A percentile compares a stretch with the other conserved stretches of the same genome.
phyloP scores from a whole-genome alignment of 441 rosid genomes.

The Raphanus hybrid region DNA sequence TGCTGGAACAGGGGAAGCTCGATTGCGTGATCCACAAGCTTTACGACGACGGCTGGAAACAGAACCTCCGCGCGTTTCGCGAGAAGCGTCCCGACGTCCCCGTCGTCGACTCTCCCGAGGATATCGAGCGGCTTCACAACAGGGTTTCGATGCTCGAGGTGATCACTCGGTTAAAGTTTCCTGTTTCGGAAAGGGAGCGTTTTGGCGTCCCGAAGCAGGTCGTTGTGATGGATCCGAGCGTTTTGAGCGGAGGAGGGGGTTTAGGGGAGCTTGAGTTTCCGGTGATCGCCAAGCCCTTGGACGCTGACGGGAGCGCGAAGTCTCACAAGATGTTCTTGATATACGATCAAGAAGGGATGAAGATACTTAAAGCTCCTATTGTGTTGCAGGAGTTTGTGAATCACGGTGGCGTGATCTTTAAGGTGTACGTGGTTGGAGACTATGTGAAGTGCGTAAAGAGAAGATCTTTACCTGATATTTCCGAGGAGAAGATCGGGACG shows the following conservation, averaged over 20 bases:
- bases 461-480: slow-evolving; percentile 70
- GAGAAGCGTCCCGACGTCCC: slow-evolving; percentile 51
- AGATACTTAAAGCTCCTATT: slow-evolving; percentile 55
- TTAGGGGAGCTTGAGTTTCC: slow-evolving; percentile 58
- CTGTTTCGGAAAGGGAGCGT: slow-evolving; percentile 38
- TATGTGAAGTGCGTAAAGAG: slow-evolving; percentile 65
- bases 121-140: slow-evolving; percentile 57
- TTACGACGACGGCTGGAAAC: slow-evolving; percentile 59
- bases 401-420: slow-evolving; percentile 80
- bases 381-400: slow-evolving; percentile 85
- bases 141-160: slow-evolving; percentile 77
- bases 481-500: slow-evolving; percentile 55
- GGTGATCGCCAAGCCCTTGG: slow-evolving; percentile 69
- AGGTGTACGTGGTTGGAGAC: slow-evolving; percentile 73
- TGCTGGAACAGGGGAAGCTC: slow-evolving; percentile 69
- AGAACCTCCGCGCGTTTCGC: slow-evolving; percentile 47
- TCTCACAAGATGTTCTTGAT: slow-evolving; percentile 70
- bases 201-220: slow-evolving; percentile 61
- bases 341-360: slow-evolving; percentile 63
- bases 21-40: slow-evolving; percentile 79
- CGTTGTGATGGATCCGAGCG: slow-evolving; percentile 52
- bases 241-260: slow-evolving; percentile 41
- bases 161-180: slow-evolving; percentile 48
- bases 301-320: slow-evolving; percentile 67
- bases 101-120: slow-evolving; percentile 57